Percentiles rank a stretch among this genome's conserved stretches.
Evolutionary conservation across 495 filamentous ascomycete genomes (phyloP).

Genomic region (Neurospora sp.): DNA sequence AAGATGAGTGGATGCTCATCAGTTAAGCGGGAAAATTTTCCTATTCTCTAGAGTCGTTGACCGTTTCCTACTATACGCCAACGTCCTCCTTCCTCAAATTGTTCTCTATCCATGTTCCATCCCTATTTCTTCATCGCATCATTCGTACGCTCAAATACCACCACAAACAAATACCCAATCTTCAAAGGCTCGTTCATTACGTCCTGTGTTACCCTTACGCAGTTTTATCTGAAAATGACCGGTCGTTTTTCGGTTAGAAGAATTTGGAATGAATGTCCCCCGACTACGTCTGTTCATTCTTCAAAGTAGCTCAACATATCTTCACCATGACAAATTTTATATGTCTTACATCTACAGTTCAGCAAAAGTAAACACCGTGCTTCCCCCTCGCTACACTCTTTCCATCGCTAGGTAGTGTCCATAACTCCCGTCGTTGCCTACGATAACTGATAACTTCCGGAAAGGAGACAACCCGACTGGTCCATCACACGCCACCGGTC

Average conservation of each 20-base stretch:
- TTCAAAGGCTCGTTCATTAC: not conserved
- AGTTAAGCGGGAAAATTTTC: no score
- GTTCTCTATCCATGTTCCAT: not conserved
- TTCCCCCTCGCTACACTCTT: not conserved
- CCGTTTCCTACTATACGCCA: no score
- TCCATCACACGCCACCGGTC: not conserved
- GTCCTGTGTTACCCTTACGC: not conserved
- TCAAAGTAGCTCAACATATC: not conserved
- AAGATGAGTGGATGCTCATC: not conserved
- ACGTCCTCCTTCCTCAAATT: not conserved
- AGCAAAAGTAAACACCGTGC: not conserved
- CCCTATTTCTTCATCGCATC: not conserved
- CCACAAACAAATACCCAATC: not conserved
- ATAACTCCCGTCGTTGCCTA: not conserved
- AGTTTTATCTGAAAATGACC: not conserved
- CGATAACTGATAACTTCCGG: not conserved
- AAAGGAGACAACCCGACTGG: not conserved
- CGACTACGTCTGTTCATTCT: not conserved
- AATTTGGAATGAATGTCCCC: not conserved
- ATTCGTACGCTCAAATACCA: not conserved
- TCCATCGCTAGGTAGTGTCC: not conserved
- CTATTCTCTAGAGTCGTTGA: no score
- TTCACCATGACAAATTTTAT: not conserved
- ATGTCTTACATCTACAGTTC: no score
- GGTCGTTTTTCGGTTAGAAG: not conserved